phyloP scores from a whole-genome alignment of 768 basidiomycete genomes.

The Collybia sp. region DNA sequence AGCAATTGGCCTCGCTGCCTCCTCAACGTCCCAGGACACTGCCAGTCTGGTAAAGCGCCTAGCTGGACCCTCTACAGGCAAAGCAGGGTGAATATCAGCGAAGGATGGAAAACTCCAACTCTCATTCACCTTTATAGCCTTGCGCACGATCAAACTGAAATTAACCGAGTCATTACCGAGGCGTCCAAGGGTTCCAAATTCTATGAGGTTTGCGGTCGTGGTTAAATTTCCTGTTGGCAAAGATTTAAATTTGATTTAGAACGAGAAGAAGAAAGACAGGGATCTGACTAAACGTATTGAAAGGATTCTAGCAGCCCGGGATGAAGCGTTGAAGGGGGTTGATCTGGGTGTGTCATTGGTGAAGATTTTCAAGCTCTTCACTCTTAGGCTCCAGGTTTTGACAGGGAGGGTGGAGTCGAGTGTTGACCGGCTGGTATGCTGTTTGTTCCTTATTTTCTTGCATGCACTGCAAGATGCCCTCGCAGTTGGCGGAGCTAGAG shows the following conservation, averaged over 20 bases:
- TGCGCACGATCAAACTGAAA: constrained; percentile 74
- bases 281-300: constrained; percentile 76
- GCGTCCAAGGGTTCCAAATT: constrained; percentile 93
- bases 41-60: constrained; percentile 73
- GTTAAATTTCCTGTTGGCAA: background rate
- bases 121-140: constrained; percentile 35
- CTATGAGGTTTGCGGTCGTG: constrained; percentile 55
- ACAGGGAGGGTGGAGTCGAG: constrained; percentile 56
- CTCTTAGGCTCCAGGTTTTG: constrained; percentile 8
- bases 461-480: background rate
- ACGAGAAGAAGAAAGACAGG: constrained; percentile 88
- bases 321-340: constrained; percentile 49
- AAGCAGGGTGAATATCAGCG: constrained; percentile 66
- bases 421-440: constrained; percentile 67
- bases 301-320: constrained; percentile 59
- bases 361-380: constrained; percentile 3
- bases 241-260: constrained; percentile 33
- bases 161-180: constrained; percentile 86
- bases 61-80: constrained; percentile 84
- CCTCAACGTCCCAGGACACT: constrained; percentile 51
- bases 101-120: background rate
- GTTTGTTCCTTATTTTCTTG: background rate
- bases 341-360: constrained; percentile 45
- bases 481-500: constrained; percentile 68
- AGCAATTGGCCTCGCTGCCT: constrained; percentile 4